phyloP scores from a whole-genome alignment of 2,329 filamentous ascomycete genomes.

The Fusarium coicis region DNA sequence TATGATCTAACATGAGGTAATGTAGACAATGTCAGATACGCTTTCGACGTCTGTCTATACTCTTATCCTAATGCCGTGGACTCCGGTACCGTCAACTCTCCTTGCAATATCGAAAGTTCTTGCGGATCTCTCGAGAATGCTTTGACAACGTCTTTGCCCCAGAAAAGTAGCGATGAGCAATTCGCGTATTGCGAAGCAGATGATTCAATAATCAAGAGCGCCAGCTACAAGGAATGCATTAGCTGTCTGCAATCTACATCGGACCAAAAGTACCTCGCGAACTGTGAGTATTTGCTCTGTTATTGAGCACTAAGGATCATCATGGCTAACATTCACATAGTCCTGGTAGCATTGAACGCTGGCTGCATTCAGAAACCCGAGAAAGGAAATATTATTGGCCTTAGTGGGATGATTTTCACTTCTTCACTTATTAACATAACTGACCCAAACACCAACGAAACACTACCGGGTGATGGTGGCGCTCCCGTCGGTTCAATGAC shows the following conservation, averaged over 20 bases:
- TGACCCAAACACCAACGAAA: slow-evolving; percentile 44
- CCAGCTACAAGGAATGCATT: slow-evolving; percentile 52
- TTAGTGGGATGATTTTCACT: slow-evolving; percentile 55
- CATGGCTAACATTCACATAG: no score
- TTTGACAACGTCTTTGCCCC: slow-evolving; percentile 38
- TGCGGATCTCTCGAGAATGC: slow-evolving; percentile 55
- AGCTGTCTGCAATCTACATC: slow-evolving; percentile 56
- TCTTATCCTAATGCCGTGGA: slow-evolving; percentile 47
- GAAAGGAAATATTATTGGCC: no score
- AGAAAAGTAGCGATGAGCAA: no score
- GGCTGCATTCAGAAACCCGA: no score
- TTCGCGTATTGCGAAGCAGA: slow-evolving; percentile 57
- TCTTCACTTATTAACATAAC: slow-evolving; percentile 54
- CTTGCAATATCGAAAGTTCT: slow-evolving; percentile 55
- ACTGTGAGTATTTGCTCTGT: slow-evolving; percentile 51
- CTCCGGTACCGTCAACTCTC: slow-evolving; percentile 49
- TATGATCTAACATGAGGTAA: no score
- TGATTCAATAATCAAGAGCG: slow-evolving; percentile 46
- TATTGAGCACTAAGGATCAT: no score
- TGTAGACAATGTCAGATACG: slow-evolving; percentile 56
- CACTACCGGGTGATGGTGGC: slow-evolving; percentile 41
- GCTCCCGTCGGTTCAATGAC: slow-evolving; percentile 50
- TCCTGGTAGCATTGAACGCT: no score
- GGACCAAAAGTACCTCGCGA: slow-evolving; percentile 57
- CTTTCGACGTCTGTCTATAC: slow-evolving; percentile 60